Evolutionary conservation across 345 rosid species (phyloP).

Genomic region (Melaleuca alternifolia): DNA sequence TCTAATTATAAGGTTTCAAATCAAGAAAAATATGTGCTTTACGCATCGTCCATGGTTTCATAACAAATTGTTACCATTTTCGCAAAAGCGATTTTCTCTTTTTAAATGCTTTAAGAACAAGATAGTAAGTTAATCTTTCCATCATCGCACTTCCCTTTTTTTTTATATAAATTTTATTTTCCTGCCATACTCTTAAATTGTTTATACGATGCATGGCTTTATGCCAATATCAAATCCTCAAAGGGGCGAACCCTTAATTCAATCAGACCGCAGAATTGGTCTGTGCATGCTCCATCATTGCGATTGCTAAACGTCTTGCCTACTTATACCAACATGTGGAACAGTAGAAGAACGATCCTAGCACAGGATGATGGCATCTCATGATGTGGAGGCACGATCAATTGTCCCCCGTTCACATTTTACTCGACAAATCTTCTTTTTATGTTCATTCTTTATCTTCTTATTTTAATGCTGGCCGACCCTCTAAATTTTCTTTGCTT

Average conservation of each 20-base stretch:
- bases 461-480: not conserved
- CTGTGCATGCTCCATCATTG: not conserved
- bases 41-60: not conserved
- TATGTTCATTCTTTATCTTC: too few relatives aligned
- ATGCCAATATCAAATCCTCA: not conserved
- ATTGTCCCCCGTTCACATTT: not conserved
- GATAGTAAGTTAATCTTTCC: not conserved
- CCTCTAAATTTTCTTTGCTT: not conserved
- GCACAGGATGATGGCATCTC: not conserved
- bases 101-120: not conserved
- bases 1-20: not conserved
- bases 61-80: not conserved
- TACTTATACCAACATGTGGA: not conserved
- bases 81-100: not conserved
- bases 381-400: not conserved
- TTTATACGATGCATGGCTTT: not conserved
- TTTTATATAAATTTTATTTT: not conserved
- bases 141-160: not conserved
- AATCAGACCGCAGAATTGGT: not conserved
- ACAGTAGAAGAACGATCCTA: not conserved
- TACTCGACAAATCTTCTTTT: not conserved
- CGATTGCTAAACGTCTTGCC: not conserved
- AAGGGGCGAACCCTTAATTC: not conserved
- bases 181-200: not conserved
- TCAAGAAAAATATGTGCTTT: not conserved